phyloP scores from a whole-genome alignment of 2,329 filamentous ascomycete species.

The Colletotrichum destructivum region DNA sequence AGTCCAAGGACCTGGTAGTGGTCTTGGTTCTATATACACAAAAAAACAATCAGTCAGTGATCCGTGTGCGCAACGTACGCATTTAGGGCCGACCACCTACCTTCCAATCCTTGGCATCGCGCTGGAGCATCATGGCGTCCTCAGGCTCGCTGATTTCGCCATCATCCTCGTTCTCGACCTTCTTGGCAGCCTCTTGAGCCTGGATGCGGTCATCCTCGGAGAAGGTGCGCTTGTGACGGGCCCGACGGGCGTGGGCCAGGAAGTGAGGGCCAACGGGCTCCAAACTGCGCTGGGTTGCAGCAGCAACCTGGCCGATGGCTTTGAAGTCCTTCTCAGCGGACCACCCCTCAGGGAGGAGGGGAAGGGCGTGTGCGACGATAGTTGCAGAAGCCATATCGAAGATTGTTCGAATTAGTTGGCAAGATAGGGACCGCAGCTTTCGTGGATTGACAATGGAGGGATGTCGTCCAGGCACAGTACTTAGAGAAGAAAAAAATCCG shows the following conservation, averaged over 20 bases:
- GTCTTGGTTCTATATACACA: constrained; percentile 82
- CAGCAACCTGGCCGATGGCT: constrained; percentile 81
- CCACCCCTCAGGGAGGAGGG: constrained; percentile 85
- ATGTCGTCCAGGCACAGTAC: background rate
- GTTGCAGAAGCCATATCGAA: constrained; percentile 74
- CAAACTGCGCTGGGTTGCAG: constrained; percentile 86
- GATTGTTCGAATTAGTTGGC: constrained; percentile 45
- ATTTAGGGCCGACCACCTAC: constrained; percentile 61
- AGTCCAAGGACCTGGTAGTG: constrained; percentile 97
- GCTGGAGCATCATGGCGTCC: constrained; percentile 90
- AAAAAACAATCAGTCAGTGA: constrained; percentile 3
- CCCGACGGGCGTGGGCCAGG: constrained; percentile 95
- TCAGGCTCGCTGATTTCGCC: constrained; percentile 95
- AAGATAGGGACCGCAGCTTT: constrained; percentile 17
- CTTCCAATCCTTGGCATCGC: constrained; percentile 99
- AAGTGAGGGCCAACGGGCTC: constrained; percentile 98
- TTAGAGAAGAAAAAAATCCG: constrained; percentile 18
- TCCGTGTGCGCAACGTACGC: background rate
- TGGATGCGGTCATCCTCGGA: constrained; percentile 98
- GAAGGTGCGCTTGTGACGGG: constrained; percentile 97
- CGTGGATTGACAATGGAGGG: background rate
- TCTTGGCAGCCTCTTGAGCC: constrained; percentile 94
- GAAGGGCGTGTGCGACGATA: constrained; percentile 77
- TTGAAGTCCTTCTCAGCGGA: constrained; percentile 93
- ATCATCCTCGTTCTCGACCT: constrained; percentile 90